A percentile compares a stretch with the other conserved stretches of the same genome.
Conservation (phyloP, 2,329 filamentous ascomycete species). For the Penicillium sp. region DNA sequence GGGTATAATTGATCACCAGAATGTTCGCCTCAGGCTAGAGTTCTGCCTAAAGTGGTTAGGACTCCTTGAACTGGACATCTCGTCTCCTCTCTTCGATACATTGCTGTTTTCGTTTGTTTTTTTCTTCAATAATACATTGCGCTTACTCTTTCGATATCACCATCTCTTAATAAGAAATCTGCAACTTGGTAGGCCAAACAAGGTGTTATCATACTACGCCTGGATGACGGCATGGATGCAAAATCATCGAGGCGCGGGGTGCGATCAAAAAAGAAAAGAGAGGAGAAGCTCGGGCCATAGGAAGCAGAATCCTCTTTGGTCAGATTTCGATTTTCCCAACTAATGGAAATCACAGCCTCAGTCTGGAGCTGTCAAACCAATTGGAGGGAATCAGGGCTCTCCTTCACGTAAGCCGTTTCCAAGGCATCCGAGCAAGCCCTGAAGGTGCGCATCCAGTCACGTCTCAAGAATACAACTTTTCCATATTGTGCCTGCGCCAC, state of each 20-base stretch:
- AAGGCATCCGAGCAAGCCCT: background rate
- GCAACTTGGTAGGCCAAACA: background rate
- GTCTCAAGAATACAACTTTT: no score
- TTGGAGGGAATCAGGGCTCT: background rate
- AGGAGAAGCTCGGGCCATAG: background rate
- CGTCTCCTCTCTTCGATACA: background rate
- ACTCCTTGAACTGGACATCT: background rate
- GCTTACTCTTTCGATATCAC: background rate
- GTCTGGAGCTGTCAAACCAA: background rate
- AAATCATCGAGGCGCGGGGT: constrained; percentile 7
- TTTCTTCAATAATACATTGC: background rate
- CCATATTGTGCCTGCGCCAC: constrained; percentile 5
- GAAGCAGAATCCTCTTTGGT: background rate
- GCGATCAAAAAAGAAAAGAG: background rate
- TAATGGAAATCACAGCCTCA: constrained; percentile 8
- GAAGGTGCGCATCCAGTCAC: background rate
- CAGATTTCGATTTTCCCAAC: background rate
- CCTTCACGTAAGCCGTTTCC: background rate
- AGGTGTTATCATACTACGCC: background rate
- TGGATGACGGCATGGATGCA: background rate
- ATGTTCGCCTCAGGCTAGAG: background rate
- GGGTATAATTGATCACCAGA: background rate
- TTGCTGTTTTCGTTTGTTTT: background rate
- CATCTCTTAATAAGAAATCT: background rate
- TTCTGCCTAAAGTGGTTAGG: background rate